Percentiles rank a stretch among this genome's conserved stretches.
These are phyloP conservation scores for Boletus sensibilis DNA, from an alignment of 768 basidiomycete genomes.

Conservation along the genomic window DNA sequence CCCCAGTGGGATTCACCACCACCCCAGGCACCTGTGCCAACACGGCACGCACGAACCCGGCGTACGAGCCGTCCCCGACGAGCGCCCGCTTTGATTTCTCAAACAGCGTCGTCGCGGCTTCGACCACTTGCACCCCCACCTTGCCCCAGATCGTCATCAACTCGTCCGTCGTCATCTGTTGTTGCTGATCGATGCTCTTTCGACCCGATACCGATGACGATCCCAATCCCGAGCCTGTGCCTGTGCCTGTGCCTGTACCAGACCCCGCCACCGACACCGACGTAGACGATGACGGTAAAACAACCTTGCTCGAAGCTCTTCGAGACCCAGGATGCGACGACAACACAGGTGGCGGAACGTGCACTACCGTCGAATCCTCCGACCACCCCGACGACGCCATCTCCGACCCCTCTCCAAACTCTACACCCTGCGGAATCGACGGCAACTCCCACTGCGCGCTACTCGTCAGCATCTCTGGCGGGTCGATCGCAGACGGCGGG, in stretches of 20 bases:
- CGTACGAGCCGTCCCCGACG: conserved; percentile 82
- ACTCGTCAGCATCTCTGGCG: conserved; percentile 36
- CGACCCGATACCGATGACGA: neutral
- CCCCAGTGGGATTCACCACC: conserved; percentile 37
- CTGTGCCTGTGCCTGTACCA: neutral
- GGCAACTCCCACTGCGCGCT: conserved; percentile 67
- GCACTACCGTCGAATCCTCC: conserved; percentile 48
- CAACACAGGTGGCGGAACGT: conserved; percentile 22
- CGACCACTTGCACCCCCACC: conserved; percentile 72
- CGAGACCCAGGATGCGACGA: conserved; percentile 12
- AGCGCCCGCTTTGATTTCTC: conserved; percentile 76
- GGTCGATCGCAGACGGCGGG: conserved; percentile 37
- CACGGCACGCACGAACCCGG: conserved; percentile 72
- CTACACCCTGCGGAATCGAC: conserved; percentile 52
- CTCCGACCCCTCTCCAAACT: conserved; percentile 47
- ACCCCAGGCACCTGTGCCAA: conserved; percentile 67
- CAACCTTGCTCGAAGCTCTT: conserved; percentile 9
- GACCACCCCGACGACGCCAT: conserved; percentile 60
- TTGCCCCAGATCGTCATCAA: conserved; percentile 68
- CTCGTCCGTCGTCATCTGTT: conserved; percentile 53
- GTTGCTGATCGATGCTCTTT: conserved; percentile 27
- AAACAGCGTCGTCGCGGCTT: conserved; percentile 62
- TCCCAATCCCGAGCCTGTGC: neutral
- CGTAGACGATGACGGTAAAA: conserved; percentile 1
- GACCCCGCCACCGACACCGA: conserved; percentile 6